phyloP scores from a whole-genome alignment of 345 rosid species.

The Eucalyptus sideroxylon region DNA sequence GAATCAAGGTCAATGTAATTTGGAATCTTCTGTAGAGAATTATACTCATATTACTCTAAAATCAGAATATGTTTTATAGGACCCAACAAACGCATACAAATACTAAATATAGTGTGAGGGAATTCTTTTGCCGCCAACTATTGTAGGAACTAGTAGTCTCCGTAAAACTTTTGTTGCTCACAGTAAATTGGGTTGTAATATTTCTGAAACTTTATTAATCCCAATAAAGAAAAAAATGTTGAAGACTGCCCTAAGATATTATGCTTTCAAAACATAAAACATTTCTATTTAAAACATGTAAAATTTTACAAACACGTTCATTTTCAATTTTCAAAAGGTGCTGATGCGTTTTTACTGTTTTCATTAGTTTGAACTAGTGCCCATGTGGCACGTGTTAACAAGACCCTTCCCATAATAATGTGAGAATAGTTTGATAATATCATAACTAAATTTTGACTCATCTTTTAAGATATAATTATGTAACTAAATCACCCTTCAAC shows the following conservation, averaged over 20 bases:
- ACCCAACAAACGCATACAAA: neutral
- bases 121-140: too few relatives aligned
- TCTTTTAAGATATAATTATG: neutral
- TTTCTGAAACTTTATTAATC: neutral
- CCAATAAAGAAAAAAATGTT: neutral
- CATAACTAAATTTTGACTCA: neutral
- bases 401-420: neutral
- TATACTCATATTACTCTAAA: neutral
- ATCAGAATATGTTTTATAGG: neutral
- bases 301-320: too few relatives aligned
- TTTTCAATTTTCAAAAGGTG: too few relatives aligned
- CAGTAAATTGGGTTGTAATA: neutral
- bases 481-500: neutral
- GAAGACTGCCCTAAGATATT: neutral
- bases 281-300: too few relatives aligned
- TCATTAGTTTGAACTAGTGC: neutral
- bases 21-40: neutral
- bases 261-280: too few relatives aligned
- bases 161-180: neutral
- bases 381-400: neutral
- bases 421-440: neutral
- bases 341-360: neutral
- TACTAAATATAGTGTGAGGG: neutral
- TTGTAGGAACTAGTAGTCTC: neutral
- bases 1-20: neutral